Evolutionary conservation across 176 grass and related monocot genomes (phyloP), one percentile per base, ranked within the genome.

Genomic region (maize (Zea mays)): DNA sequence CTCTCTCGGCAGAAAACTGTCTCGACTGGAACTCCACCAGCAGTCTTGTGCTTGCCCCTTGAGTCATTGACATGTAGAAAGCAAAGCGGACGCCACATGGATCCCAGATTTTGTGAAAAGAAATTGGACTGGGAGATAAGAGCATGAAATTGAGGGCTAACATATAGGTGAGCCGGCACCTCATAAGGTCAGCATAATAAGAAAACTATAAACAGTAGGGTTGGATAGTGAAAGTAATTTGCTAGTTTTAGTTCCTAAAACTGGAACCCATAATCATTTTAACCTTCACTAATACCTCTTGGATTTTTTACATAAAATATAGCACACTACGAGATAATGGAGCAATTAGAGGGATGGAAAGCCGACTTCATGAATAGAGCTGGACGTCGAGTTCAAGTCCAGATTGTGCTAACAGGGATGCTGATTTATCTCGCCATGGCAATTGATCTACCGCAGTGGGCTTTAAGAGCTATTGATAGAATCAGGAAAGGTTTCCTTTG

Each of bases 321-420:
- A 55, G 55, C 55, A 54, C 1, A 69, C 45, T 79, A 78, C 65
- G 76, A 69, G 7, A 17, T 58, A 82, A 38, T 73, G 33, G 8
- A 27, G 27, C 27, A 27, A 27, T 27, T 27, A 27, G 27, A 27
- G 27, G 27, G 27, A 27, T 27, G 27, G 27, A 27, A 27, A 27
- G 27, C 27, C 27, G 1, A 27, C 27, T 27, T 27, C 0, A 27
- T 27, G 27, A 27, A 27, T 27, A 27, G 27, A 27, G 27, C 27
- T 27, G 27, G 27, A 27, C 27, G 27, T 27, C 27, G 27, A 27
- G 27, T 27, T 27, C 27, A 27, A 27, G 27, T 27, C 27, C 27
- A 27, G 27, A 1, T 27, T 27, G 27, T 27, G 27, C 27, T 27
- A 27, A 27, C 27, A 27, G 27, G 27, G 27, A 27, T 27, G 27